Conservation (phyloP, 2,329 filamentous ascomycete species). For the Neofusicoccum umdonicola region DNA sequence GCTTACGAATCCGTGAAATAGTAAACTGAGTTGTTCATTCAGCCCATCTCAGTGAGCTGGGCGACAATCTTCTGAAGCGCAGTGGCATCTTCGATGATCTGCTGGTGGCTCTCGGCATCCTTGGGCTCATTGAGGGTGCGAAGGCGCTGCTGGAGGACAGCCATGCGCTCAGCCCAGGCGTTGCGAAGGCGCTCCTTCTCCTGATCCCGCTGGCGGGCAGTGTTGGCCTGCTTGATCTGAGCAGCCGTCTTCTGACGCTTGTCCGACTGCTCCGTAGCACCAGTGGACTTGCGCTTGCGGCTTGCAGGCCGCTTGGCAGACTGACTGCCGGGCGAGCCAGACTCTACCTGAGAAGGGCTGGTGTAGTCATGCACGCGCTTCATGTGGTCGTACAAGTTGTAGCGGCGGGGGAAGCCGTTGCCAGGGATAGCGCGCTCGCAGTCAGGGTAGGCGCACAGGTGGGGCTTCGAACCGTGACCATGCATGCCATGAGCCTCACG, state of each 20-base stretch:
- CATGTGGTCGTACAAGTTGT: slow-evolving; percentile 98
- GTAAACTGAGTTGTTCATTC: slow-evolving; percentile 23
- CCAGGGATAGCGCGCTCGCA: slow-evolving; percentile 80
- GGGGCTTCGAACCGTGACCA: slow-evolving; percentile 88
- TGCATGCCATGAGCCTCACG: slow-evolving; percentile 95
- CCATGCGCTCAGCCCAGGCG: slow-evolving; percentile 35
- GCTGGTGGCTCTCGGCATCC: slow-evolving; percentile 33
- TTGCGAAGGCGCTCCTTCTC: slow-evolving; percentile 30
- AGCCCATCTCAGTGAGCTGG: slow-evolving; percentile 33
- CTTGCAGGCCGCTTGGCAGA: slow-evolving; percentile 26
- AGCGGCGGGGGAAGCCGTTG: slow-evolving; percentile 89
- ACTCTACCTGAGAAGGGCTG: slow-evolving; percentile 30
- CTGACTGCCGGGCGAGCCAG: slow-evolving; percentile 29
- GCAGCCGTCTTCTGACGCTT: slow-evolving; percentile 34
- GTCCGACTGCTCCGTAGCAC: slow-evolving; percentile 29
- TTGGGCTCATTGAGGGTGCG: slow-evolving; percentile 32
- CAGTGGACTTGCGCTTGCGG: slow-evolving; percentile 36
- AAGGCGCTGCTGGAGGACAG: slow-evolving; percentile 33
- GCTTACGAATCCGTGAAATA: slow-evolving; percentile 15
- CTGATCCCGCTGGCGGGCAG: slow-evolving; percentile 29
- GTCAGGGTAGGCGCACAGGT: slow-evolving; percentile 81
- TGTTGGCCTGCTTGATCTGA: slow-evolving; percentile 27
- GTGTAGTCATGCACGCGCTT: slow-evolving; percentile 77
- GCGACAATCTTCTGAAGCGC: slow-evolving; percentile 35
- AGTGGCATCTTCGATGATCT: slow-evolving; percentile 35